Evolutionary conservation across 768 basidiomycete genomes (phyloP).

Genomic region (Lentinula sp.): DNA sequence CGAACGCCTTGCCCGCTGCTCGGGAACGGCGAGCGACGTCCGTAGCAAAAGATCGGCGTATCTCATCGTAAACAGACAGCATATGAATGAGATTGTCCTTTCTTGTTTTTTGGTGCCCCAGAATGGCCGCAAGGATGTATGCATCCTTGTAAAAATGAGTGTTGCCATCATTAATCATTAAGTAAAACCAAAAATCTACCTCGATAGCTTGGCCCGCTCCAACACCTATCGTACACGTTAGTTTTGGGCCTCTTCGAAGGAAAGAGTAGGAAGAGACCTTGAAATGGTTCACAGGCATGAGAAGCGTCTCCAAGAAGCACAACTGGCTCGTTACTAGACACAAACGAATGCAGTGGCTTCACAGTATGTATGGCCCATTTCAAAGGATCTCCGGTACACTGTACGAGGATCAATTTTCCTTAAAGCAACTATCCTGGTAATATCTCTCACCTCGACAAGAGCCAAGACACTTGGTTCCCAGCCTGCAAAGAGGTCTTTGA

Average conservation of each 20-base stretch:
- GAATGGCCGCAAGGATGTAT: constrained; percentile 5
- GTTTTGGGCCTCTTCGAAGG: not conserved
- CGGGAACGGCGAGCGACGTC: constrained; percentile 17
- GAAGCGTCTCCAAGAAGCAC: constrained; percentile 31
- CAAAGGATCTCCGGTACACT: constrained; percentile 17
- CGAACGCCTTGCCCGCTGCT: constrained; percentile 12
- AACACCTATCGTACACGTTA: constrained; percentile 17
- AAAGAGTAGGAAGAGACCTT: not conserved
- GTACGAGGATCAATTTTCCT: not conserved
- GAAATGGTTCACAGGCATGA: not conserved
- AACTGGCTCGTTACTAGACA: constrained; percentile 16
- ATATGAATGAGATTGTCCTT: constrained; percentile 16
- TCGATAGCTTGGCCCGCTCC: constrained; percentile 36
- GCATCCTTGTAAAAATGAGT: not conserved
- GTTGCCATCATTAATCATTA: not conserved
- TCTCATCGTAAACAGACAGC: constrained; percentile 23
- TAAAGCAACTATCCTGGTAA: not conserved
- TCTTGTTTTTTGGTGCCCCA: constrained; percentile 6
- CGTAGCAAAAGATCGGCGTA: constrained; percentile 30
- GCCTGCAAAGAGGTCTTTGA: constrained; percentile 18
- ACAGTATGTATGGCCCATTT: constrained; percentile 26
- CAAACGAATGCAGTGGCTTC: constrained; percentile 20
- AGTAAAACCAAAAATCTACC: constrained; percentile 11
- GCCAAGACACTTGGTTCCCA: constrained; percentile 31
- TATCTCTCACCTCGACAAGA: constrained; percentile 24